These are phyloP conservation scores for Crithidia bombi DNA, from an alignment of 208 protist genomes.

Conservation along the genomic window DNA sequence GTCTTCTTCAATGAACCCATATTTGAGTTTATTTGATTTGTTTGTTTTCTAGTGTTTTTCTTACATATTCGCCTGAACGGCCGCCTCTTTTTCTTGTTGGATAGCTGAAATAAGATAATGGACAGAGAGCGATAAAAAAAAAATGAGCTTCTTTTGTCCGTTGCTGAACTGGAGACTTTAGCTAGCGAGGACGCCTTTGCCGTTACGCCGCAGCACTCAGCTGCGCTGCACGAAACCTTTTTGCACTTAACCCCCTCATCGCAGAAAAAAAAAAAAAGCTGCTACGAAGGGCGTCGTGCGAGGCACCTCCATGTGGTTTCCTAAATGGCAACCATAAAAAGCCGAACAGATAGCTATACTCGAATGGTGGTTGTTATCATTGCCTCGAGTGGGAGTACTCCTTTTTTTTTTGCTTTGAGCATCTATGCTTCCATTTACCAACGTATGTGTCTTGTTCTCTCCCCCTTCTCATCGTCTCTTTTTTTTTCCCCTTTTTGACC, in stretches of 20 bases:
- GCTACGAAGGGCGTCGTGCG: neutral
- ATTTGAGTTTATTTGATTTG: neutral
- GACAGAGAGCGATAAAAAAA: neutral
- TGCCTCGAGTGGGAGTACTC: neutral
- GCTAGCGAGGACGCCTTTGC: neutral
- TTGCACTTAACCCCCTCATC: too few species aligned
- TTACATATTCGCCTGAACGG: neutral
- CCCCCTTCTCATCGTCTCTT: neutral
- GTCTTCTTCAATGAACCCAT: too few species aligned
- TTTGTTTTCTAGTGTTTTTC: neutral
- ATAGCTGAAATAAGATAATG: neutral
- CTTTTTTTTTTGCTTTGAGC: slow-evolving; percentile 14
- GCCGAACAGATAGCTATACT: too few species aligned
- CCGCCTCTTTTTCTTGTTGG: neutral
- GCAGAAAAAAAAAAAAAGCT: neutral
- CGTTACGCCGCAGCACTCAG: neutral
- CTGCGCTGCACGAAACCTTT: neutral
- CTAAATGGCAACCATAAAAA: neutral
- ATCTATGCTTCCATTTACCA: neutral
- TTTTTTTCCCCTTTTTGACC: neutral
- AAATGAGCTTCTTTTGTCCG: neutral
- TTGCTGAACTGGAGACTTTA: neutral
- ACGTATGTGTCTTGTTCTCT: neutral
- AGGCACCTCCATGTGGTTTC: too few species aligned
- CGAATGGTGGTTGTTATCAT: too few species aligned